A percentile compares a stretch with the other conserved stretches of the same genome.
Evolutionary conservation across 805 yeast genomes (phyloP).

Genomic region (Ogataea parapolymorpha): DNA sequence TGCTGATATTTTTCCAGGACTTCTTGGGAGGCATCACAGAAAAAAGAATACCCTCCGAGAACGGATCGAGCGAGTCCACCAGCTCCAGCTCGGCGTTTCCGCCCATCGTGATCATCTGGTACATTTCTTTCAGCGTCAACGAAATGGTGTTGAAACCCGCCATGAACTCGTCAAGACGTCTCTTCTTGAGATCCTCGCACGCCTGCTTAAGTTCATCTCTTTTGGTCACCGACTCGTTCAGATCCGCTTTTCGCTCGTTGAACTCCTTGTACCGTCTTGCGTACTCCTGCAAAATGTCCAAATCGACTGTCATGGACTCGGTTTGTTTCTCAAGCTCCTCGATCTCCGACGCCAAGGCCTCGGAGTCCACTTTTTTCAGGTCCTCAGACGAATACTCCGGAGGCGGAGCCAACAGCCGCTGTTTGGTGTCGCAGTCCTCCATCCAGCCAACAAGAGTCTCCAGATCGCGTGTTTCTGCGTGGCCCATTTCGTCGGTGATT

Average conservation of each 20-base stretch:
- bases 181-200: conserved; percentile 68
- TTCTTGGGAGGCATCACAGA: conserved; percentile 99
- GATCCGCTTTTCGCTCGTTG: conserved; percentile 56
- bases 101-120: conserved; percentile 98
- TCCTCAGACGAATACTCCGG: conserved; percentile 44
- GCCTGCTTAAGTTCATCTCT: conserved; percentile 62
- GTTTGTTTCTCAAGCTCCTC: conserved; percentile 53
- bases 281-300: conserved; percentile 75
- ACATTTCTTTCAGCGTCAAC: conserved; percentile 89
- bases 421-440: conserved; percentile 32
- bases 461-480: conserved; percentile 53
- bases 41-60: conserved; percentile 92
- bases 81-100: conserved; percentile 97
- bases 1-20: conserved; percentile 94
- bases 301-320: conserved; percentile 58
- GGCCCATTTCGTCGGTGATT: conserved; percentile 39
- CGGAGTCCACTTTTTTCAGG: conserved; percentile 45
- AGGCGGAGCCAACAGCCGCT: conserved; percentile 16
- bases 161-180: conserved; percentile 86
- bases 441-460: conserved; percentile 50
- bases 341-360: conserved; percentile 48
- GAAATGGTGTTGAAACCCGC: conserved; percentile 86
- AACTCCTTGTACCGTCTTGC: conserved; percentile 64
- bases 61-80: conserved; percentile 96
- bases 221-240: conserved; percentile 61